phyloP scores from a whole-genome alignment of 2,329 filamentous ascomycete species.

The Fusarium sulawesiense region DNA sequence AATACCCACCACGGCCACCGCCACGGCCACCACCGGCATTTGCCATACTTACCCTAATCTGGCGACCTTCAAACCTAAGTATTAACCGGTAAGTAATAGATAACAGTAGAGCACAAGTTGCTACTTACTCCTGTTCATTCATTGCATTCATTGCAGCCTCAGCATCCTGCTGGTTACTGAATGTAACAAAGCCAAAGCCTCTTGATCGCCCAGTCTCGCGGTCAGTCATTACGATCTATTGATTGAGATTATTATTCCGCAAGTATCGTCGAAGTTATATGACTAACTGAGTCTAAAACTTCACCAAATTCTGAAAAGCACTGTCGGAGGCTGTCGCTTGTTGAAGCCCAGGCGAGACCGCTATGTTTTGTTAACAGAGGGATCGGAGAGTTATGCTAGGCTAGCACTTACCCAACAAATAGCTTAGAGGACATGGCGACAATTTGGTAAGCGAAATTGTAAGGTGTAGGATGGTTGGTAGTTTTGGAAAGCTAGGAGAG shows the following conservation, averaged over 20 bases:
- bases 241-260: neutral
- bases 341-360: neutral
- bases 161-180: neutral
- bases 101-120: rapidly evolving
- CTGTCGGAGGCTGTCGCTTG: neutral
- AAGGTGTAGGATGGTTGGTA: too few species aligned
- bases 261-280: rapidly evolving
- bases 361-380: neutral
- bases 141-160: rapidly evolving
- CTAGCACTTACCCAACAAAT: neutral
- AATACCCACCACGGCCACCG: too few species aligned
- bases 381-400: rapidly evolving
- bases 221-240: constrained; percentile 16
- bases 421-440: neutral
- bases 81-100: neutral
- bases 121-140: constrained; percentile 1
- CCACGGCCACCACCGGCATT: neutral
- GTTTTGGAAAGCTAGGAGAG: too few species aligned
- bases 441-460: neutral
- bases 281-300: neutral
- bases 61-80: neutral
- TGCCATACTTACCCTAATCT: neutral
- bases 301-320: neutral
- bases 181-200: constrained; percentile 24
- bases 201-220: constrained; percentile 20